A percentile compares a stretch with the other conserved stretches of the same genome.
phyloP scores from a whole-genome alignment of 352 stramenopile species.

The Phytophthora syringae region DNA sequence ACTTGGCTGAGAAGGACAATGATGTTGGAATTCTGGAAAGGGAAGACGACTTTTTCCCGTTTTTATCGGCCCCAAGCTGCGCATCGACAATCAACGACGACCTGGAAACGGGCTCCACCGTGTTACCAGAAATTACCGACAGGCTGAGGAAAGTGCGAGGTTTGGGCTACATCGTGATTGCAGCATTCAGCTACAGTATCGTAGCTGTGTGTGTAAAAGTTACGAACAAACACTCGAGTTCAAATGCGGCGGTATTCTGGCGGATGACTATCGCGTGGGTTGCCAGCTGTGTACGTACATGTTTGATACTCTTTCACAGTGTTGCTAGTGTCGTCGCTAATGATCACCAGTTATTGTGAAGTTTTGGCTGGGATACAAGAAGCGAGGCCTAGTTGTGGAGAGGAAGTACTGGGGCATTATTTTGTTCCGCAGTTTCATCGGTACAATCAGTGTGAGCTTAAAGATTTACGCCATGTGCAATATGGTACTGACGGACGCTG shows the following conservation, averaged over 20 bases:
- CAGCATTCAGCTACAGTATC: conserved; percentile 58
- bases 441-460: conserved; percentile 34
- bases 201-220: conserved; percentile 42
- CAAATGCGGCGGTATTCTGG: conserved; percentile 55
- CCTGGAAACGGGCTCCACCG: conserved; percentile 6
- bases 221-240: conserved; percentile 26
- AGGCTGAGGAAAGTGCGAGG: conserved; percentile 3
- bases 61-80: conserved; percentile 1
- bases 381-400: conserved; percentile 41
- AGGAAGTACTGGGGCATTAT: conserved; percentile 6
- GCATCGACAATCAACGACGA: conserved; percentile 1
- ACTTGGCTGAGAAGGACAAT: neutral
- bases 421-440: neutral
- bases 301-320: neutral
- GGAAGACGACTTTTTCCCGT: neutral
- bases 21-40: neutral
- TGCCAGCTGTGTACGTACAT: conserved; percentile 42
- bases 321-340: neutral
- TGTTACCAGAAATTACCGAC: neutral
- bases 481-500: conserved; percentile 68
- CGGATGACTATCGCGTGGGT: conserved; percentile 40
- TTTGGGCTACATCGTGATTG: conserved; percentile 42
- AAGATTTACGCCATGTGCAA: conserved; percentile 55
- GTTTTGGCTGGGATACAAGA: conserved; percentile 33
- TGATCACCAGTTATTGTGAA: conserved; percentile 4